Conservation (phyloP, 176 grass and related monocot genomes). For the Bolboschoenus planiculmis region DNA sequence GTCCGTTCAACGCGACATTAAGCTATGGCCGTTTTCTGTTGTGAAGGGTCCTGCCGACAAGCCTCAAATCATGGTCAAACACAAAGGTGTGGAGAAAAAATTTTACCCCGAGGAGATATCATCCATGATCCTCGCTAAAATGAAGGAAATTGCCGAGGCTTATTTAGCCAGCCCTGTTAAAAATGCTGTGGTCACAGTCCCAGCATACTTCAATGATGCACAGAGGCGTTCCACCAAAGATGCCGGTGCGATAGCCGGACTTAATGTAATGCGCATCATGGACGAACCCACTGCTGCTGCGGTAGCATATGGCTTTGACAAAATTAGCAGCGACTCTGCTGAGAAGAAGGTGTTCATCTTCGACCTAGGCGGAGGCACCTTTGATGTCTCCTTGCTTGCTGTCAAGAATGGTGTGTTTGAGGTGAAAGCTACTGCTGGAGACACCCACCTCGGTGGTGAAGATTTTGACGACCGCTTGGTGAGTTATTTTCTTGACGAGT, state of each 20-base stretch:
- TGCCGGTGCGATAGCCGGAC: constrained; percentile 9
- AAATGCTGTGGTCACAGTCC: constrained; percentile 25
- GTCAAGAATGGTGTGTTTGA: neutral
- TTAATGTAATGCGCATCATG: constrained; percentile 20
- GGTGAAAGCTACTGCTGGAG: constrained; percentile 17
- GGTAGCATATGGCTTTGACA: constrained; percentile 15
- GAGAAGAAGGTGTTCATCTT: constrained; percentile 30
- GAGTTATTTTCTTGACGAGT: neutral
- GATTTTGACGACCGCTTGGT: constrained; percentile 23
- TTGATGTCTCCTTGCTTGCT: constrained; percentile 6
- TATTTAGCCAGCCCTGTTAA: neutral
- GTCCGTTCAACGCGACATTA: constrained; percentile 9
- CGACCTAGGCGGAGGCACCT: constrained; percentile 22
- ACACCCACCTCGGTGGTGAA: constrained; percentile 15
- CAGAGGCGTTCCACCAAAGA: constrained; percentile 20
- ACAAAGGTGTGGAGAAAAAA: constrained; percentile 11
- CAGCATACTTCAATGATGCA: constrained; percentile 12
- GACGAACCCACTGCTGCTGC: constrained; percentile 14
- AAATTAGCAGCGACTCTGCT: neutral
- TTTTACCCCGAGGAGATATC: constrained; percentile 22
- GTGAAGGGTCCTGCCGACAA: constrained; percentile 12
- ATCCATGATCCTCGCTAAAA: constrained; percentile 24
- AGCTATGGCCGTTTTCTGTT: constrained; percentile 28
- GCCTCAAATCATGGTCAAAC: neutral
- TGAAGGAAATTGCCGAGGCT: constrained; percentile 2